Conservation (phyloP, 2,329 filamentous ascomycete species). For the Myriosclerotinia scirpicola region DNA sequence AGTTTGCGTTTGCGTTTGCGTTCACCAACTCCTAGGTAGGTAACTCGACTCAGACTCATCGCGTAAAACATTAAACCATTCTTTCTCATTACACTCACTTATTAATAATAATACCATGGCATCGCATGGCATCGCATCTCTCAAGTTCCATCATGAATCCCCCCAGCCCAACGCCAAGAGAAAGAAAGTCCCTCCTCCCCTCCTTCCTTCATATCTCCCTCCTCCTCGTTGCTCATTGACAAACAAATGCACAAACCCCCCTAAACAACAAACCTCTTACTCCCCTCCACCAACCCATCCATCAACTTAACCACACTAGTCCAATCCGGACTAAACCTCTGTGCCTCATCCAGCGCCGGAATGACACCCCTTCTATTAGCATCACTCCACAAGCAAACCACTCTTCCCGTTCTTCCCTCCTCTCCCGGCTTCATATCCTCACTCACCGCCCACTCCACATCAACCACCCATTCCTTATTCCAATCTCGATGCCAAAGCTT, state of each 20-base stretch:
- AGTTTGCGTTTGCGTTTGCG: too few species aligned
- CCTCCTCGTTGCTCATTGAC: too few species aligned
- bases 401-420: slow-evolving; percentile 57
- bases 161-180: not conserved
- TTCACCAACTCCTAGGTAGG: too few species aligned
- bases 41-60: too few species aligned
- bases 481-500: slow-evolving; percentile 82
- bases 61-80: not conserved
- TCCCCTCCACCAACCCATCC: slow-evolving; percentile 80
- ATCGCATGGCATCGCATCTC: not conserved
- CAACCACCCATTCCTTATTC: slow-evolving; percentile 69
- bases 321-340: slow-evolving; percentile 78
- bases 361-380: slow-evolving; percentile 70
- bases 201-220: not conserved
- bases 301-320: slow-evolving; percentile 70
- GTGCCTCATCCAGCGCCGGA: slow-evolving; percentile 79
- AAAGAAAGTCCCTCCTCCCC: too few species aligned
- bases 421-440: slow-evolving; percentile 40
- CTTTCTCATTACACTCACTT: not conserved
- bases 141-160: not conserved
- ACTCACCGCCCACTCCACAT: slow-evolving; percentile 59
- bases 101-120: not conserved
- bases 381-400: slow-evolving; percentile 87
- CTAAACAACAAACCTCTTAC: slow-evolving; percentile 47
- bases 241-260: not conserved